A percentile compares a stretch with the other conserved stretches of the same genome.
Evolutionary conservation across 2,329 filamentous ascomycete species (phyloP).

Genomic region (Aspergillus luchuensis): DNA sequence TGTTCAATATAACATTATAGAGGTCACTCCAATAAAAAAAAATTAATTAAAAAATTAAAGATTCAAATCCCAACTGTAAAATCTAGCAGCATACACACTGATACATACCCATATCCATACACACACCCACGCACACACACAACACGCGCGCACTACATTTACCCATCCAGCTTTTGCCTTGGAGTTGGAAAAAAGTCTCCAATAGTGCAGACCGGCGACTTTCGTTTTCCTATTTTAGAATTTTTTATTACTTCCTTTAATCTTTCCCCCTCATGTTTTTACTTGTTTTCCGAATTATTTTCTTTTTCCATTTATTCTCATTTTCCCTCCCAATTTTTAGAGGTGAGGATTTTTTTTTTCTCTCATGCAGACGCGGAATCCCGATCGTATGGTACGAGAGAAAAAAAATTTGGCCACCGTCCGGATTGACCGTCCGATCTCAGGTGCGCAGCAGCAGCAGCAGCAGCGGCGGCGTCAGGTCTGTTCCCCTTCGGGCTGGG

Average conservation of each 20-base stretch:
- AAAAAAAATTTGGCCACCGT: slow-evolving; percentile 18
- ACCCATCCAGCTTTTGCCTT: background rate
- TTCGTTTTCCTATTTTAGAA: background rate
- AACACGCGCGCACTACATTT: background rate
- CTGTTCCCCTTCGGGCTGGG: slow-evolving; percentile 1
- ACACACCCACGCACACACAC: background rate
- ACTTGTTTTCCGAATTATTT: background rate
- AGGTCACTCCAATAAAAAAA: background rate
- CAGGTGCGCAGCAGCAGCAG: slow-evolving; percentile 15
- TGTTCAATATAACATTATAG: background rate
- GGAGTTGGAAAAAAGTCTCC: background rate
- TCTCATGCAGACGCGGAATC: slow-evolving; percentile 22
- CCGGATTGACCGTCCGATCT: slow-evolving; percentile 28
- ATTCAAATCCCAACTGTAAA: background rate
- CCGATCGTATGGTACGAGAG: slow-evolving; percentile 29
- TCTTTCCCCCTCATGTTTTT: background rate
- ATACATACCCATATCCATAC: slow-evolving; percentile 1
- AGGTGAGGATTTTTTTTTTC: background rate
- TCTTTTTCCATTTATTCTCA: background rate
- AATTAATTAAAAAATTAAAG: background rate
- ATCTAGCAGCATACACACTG: background rate
- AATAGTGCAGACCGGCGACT: slow-evolving; percentile 9
- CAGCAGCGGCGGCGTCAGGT: too few species aligned
- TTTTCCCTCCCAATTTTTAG: background rate
- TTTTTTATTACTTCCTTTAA: background rate